These are phyloP conservation scores for Colletotrichum lupini DNA, from an alignment of 2,329 filamentous ascomycete genomes.

Conservation along the genomic window DNA sequence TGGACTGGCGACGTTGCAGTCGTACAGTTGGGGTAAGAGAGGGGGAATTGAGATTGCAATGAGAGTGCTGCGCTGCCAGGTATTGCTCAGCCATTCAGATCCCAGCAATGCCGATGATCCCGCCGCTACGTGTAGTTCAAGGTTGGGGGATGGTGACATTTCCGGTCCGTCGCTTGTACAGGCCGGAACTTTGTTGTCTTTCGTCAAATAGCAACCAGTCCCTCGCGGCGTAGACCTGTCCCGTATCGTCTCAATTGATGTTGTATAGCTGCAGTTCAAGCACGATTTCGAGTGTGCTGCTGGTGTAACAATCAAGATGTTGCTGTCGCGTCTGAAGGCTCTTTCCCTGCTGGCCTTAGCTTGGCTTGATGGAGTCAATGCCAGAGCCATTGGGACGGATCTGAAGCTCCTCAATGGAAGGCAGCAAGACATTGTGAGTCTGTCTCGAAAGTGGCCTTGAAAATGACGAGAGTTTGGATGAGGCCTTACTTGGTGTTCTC, in stretches of 20 bases:
- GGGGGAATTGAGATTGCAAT: conserved; percentile 3
- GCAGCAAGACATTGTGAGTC: conserved; percentile 32
- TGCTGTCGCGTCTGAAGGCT: conserved; percentile 22
- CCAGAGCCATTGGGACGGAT: not conserved
- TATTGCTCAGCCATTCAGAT: conserved; percentile 27
- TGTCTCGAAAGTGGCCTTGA: not conserved
- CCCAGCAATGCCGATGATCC: conserved; percentile 30
- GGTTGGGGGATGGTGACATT: conserved; percentile 8
- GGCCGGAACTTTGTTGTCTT: not conserved
- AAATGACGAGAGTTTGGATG: not conserved
- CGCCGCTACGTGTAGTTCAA: not conserved
- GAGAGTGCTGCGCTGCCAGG: conserved; percentile 2
- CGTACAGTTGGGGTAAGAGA: not conserved
- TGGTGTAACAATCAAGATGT: conserved; percentile 8
- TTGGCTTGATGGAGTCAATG: conserved; percentile 15
- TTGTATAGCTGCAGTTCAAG: not conserved
- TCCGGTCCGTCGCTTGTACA: not conserved
- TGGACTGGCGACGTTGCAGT: not conserved
- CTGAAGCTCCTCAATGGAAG: conserved; percentile 29
- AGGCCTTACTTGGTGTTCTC: rapidly evolving
- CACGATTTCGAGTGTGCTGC: not conserved
- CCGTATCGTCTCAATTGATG: not conserved
- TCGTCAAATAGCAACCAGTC: conserved; percentile 9
- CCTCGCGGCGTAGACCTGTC: not conserved
- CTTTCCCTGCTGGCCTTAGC: conserved; percentile 19